phyloP scores from a whole-genome alignment of 345 rosid genomes.

The Gossypium longicalyx region DNA sequence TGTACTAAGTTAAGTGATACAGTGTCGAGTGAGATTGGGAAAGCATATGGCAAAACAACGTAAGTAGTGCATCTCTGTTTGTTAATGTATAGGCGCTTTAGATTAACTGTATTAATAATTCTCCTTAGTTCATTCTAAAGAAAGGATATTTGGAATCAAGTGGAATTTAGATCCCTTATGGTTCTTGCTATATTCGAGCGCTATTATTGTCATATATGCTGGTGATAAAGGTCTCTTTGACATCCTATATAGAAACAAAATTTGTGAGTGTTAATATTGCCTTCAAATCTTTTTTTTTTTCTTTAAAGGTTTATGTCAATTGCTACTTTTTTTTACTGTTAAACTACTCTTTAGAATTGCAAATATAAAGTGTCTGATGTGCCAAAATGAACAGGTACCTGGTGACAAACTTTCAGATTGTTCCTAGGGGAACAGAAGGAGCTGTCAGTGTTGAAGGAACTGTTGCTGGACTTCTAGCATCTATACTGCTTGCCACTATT shows the following conservation, averaged over 20 bases:
- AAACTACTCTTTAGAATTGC: not conserved
- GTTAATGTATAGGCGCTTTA: not conserved
- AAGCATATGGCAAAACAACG: slow-evolving; percentile 96
- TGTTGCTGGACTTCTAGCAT: slow-evolving; percentile 75
- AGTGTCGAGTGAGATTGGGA: slow-evolving; percentile 91
- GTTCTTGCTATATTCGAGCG: not conserved
- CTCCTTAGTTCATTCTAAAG: not conserved
- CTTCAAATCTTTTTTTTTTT: not conserved
- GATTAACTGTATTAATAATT: not conserved
- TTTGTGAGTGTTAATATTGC: not conserved
- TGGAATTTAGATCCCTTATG: not conserved
- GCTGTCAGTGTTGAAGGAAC: slow-evolving; percentile 97
- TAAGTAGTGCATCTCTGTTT: slow-evolving; percentile 35
- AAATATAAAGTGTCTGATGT: slow-evolving; percentile 3
- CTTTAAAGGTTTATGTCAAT: not conserved
- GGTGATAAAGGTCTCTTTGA: not conserved
- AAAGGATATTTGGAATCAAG: not conserved
- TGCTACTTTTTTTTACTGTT: not conserved
- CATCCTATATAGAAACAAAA: not conserved
- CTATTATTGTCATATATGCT: not conserved
- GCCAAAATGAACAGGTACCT: slow-evolving; percentile 48
- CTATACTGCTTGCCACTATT: slow-evolving; percentile 61
- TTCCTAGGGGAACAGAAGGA: slow-evolving; percentile 96
- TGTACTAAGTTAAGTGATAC: slow-evolving; percentile 97
- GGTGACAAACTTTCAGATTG: slow-evolving; percentile 77